phyloP scores from a whole-genome alignment of 495 filamentous ascomycete species.

The Tetracladium setigerum region DNA sequence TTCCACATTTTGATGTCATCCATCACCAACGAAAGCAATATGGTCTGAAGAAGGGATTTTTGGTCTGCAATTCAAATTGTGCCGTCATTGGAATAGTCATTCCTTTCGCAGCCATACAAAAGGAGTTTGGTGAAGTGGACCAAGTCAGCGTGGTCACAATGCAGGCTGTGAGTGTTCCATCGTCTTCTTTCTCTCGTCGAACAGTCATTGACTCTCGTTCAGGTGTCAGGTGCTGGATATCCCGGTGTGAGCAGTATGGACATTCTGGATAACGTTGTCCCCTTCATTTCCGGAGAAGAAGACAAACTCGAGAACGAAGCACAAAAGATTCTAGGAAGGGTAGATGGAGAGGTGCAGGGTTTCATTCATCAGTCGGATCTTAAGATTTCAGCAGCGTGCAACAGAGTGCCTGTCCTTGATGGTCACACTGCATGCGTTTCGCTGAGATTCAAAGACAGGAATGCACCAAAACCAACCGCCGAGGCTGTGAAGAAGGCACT shows the following conservation, averaged over 20 bases:
- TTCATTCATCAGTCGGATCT: conserved; percentile 57
- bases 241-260: conserved; percentile 73
- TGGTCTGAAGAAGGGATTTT: conserved; percentile 65
- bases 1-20: conserved; percentile 69
- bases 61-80: conserved; percentile 89
- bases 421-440: conserved; percentile 81
- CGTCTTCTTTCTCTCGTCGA: no score
- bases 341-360: conserved; percentile 57
- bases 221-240: conserved; percentile 65
- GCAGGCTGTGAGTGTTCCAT: conserved; percentile 55
- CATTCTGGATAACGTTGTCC: conserved; percentile 76
- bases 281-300: conserved; percentile 81
- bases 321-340: conserved; percentile 69
- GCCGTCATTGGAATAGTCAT: conserved; percentile 85
- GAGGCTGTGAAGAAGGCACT: conserved; percentile 64
- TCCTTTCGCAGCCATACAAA: conserved; percentile 76
- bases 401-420: conserved; percentile 75
- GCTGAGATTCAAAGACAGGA: conserved; percentile 50
- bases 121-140: conserved; percentile 66
- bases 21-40: conserved; percentile 63
- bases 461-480: conserved; percentile 35
- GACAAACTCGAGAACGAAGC: conserved; percentile 84
- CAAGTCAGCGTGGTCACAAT: conserved; percentile 77
- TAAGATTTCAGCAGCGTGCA: conserved; percentile 71
- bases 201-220: no score